A percentile compares a stretch with the other conserved stretches of the same genome.
Evolutionary conservation across 2,329 filamentous ascomycete genomes (phyloP).

Genomic region (Colletotrichum tropicale): DNA sequence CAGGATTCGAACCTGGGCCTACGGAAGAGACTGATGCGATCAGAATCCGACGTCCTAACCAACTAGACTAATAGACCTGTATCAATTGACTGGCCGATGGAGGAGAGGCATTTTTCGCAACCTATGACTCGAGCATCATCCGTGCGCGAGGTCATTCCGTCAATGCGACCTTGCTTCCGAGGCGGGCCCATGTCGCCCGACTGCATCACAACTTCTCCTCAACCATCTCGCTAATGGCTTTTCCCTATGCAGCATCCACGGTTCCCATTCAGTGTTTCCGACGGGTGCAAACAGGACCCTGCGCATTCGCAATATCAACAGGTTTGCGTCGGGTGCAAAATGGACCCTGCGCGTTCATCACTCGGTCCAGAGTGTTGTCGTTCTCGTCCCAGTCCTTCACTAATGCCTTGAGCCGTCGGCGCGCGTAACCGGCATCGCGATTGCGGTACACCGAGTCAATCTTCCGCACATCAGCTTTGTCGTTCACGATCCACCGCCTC

Average conservation of each 20-base stretch:
- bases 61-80: constrained; percentile 22
- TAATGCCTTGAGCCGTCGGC: constrained; percentile 37
- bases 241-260: not conserved
- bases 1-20: constrained; percentile 21
- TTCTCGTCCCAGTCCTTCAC: constrained; percentile 45
- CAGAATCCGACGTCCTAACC: constrained; percentile 22
- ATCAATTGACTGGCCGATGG: not conserved
- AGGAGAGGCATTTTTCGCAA: rapidly evolving
- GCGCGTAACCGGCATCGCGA: constrained; percentile 39
- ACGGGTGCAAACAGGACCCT: constrained; percentile 29
- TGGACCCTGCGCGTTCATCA: constrained; percentile 35
- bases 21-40: constrained; percentile 3
- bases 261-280: not conserved
- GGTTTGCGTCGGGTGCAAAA: constrained; percentile 23
- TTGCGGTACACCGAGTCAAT: constrained; percentile 50
- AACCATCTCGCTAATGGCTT: not conserved
- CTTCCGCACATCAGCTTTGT: constrained; percentile 42
- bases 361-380: constrained; percentile 39
- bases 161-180: not conserved
- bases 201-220: not conserved
- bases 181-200: not conserved
- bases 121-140: not conserved
- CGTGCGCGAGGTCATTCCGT: not conserved
- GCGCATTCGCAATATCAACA: constrained; percentile 24
- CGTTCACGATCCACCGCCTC: constrained; percentile 43